A percentile compares a stretch with the other conserved stretches of the same genome.
These are phyloP conservation scores for Paraconiothyrium brasiliense DNA, from an alignment of 2,329 filamentous ascomycete species.

Conservation along the genomic window DNA sequence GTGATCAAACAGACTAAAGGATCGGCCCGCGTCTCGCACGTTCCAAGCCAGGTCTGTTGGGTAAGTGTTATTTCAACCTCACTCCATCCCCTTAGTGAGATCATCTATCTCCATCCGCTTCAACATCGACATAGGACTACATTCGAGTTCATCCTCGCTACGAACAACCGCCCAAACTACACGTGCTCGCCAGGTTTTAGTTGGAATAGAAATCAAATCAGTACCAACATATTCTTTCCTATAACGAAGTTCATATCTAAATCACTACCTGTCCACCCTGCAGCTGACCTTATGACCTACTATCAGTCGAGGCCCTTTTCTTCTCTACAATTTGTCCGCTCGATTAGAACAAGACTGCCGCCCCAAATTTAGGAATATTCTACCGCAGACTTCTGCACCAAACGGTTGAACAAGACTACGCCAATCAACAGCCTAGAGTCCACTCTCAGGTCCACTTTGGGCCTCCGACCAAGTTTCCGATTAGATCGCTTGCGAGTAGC, in stretches of 20 bases:
- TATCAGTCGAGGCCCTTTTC: not conserved
- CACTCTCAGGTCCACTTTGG: too few relatives aligned
- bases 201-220: not conserved
- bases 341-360: not conserved
- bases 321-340: not conserved
- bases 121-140: not conserved
- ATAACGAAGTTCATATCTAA: not conserved
- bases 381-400: too few relatives aligned
- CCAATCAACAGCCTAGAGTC: too few relatives aligned
- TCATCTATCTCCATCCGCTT: not conserved
- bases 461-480: too few relatives aligned
- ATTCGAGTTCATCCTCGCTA: not conserved
- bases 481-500: too few relatives aligned
- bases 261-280: not conserved
- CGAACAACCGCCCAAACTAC: not conserved
- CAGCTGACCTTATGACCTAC: not conserved
- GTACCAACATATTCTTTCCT: not conserved
- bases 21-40: not conserved
- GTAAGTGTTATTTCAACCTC: slow-evolving; percentile 4
- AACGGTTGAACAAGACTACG: too few relatives aligned
- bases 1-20: slow-evolving; percentile 1
- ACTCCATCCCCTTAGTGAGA: not conserved
- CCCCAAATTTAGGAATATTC: not conserved
- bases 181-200: not conserved
- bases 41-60: slow-evolving; percentile 3